Evolutionary conservation across 768 basidiomycete species (phyloP).

Genomic region (Tricholoma saponaceum): DNA sequence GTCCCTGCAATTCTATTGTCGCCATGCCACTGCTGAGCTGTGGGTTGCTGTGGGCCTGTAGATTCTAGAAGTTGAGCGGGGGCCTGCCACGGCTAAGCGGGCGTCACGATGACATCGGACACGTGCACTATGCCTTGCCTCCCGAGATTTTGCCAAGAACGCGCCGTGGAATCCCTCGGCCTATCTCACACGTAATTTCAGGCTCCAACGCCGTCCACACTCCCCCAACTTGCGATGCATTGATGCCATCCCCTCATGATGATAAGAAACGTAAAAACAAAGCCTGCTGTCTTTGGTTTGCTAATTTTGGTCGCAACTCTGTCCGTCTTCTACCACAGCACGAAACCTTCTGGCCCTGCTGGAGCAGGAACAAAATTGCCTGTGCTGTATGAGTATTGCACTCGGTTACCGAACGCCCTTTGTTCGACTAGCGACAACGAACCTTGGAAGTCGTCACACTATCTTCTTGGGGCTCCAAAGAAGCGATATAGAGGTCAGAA

Average conservation of each 20-base stretch:
- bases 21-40: too few species aligned
- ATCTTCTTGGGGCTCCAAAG: conserved; percentile 1
- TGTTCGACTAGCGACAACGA: not conserved
- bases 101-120: too few species aligned
- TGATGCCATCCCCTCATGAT: not conserved
- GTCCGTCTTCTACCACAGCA: not conserved
- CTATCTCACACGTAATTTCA: too few species aligned
- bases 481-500: conserved; percentile 11
- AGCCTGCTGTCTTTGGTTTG: not conserved
- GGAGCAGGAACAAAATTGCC: not conserved
- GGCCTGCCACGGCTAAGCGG: too few species aligned
- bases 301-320: conserved; percentile 1
- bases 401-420: not conserved
- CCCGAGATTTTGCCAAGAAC: too few species aligned
- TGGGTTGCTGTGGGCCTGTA: too few species aligned
- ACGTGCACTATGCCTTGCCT: too few species aligned
- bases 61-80: too few species aligned
- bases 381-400: not conserved
- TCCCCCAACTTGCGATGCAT: not conserved
- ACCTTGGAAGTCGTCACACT: conserved; percentile 11
- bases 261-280: not conserved
- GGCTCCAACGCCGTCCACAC: not conserved
- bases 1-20: too few species aligned
- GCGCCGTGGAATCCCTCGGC: too few species aligned
- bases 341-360: not conserved